A percentile compares a stretch with the other conserved stretches of the same genome.
These are phyloP conservation scores for Trichoderma afroharzianum DNA, from an alignment of 2,329 filamentous ascomycete species.

Conservation along the genomic window DNA sequence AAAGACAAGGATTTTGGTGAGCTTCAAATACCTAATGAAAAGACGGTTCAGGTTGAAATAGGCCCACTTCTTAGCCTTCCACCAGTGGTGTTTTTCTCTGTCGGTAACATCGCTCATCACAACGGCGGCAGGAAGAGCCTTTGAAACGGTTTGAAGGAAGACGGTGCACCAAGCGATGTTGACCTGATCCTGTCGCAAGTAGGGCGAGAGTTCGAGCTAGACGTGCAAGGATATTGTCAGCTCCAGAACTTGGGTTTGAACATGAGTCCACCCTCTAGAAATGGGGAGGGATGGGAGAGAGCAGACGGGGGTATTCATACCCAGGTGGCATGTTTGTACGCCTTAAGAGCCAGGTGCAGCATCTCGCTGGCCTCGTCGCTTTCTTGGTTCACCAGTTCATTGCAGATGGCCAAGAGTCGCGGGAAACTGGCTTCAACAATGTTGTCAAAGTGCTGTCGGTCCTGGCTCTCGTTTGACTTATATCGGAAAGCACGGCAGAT, in stretches of 20 bases:
- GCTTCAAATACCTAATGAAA: slow-evolving; percentile 69
- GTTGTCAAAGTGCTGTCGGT: slow-evolving; percentile 82
- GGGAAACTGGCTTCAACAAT: slow-evolving; percentile 92
- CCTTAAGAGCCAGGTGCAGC: slow-evolving; percentile 90
- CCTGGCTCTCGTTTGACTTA: slow-evolving; percentile 74
- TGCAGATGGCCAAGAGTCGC: slow-evolving; percentile 79
- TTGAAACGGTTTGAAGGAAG: slow-evolving; percentile 86
- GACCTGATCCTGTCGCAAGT: slow-evolving; percentile 72
- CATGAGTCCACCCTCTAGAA: background rate
- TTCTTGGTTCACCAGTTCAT: slow-evolving; percentile 82
- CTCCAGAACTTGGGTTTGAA: background rate
- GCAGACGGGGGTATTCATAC: slow-evolving; percentile 41
- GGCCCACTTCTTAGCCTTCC: slow-evolving; percentile 99
- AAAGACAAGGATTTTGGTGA: background rate
- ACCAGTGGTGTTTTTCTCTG: slow-evolving; percentile 94
- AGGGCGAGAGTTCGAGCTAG: slow-evolving; percentile 79
- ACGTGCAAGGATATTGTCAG: slow-evolving; percentile 28
- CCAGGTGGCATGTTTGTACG: slow-evolving; percentile 98
- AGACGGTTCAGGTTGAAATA: slow-evolving; percentile 96
- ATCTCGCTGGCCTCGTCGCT: slow-evolving; percentile 95
- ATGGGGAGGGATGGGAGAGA: too few relatives aligned
- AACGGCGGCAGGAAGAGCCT: slow-evolving; percentile 73
- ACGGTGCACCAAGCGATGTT: slow-evolving; percentile 96
- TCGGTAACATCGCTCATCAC: slow-evolving; percentile 83
- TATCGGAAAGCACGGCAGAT: slow-evolving; percentile 96